Base-by-base conservation (phyloP, 164 flowering plant genomes). In the Aristolochia contorta region DNA sequence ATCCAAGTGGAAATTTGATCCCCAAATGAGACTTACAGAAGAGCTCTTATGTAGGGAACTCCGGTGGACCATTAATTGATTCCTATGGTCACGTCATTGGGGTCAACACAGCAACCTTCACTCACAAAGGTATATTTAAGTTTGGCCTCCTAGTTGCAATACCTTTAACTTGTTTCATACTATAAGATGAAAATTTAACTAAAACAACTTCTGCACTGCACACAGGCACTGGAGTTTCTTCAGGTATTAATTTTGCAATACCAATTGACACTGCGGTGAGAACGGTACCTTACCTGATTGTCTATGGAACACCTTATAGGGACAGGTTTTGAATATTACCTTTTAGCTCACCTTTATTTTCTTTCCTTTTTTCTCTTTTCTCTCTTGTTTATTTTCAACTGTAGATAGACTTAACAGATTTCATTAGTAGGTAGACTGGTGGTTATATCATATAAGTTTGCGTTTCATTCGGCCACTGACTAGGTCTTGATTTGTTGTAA, bases 171-270 rank as follows among this genome's bases (percentile, higher is more conserved):
- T 10, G 2, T 33, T 65, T 9, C 37, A 21, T 21, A 37, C 13
- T 30, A 33, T 33, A 12, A 12, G 57, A 61, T 45, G 12, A 18
- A 1, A 37, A 16, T 22, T 15, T 3, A 25, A 25, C n/a, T 15
- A 47, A 20, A 14, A 10, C 24, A 58, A 21, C 20, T 13, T 5
- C 21, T 33, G 47, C 18, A 47, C 16, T 46, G 6, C 10, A 33
- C 19, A 37, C 94, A 91, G 97, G 98, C 51, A 73, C 82, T 24
- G 95, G 92, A 65, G 54, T 67, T 16, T 89, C 97, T 12, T 86
- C 98, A 14, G 96, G 95, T 2, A 90, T 91, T 61, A 91, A 91
- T 71, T 91, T 91, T 61, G 98, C 95, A 16, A 80, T 91, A 62
- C 96, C 98, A 24, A 79, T 86, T 1, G 96, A 91, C 67, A 76